These are phyloP conservation scores for Secale cereale DNA, from an alignment of 176 grass and related monocot genomes.

Conservation along the genomic window DNA sequence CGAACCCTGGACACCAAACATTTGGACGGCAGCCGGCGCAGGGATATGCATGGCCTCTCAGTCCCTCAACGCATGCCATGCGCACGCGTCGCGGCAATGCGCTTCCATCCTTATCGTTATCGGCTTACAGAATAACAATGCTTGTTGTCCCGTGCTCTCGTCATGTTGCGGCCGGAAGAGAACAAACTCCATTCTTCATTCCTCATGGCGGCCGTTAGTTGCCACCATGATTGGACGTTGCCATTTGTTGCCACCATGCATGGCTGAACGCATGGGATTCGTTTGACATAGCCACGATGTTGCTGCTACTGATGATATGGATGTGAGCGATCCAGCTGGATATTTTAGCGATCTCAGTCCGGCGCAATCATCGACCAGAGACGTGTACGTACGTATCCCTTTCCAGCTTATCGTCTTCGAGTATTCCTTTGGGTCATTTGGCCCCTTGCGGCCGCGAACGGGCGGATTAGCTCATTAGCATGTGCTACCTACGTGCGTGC, in stretches of 20 bases:
- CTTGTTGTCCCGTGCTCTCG: no score
- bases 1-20: not conserved
- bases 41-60: no score
- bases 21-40: not conserved
- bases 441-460: conserved; percentile 18
- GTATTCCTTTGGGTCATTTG: not conserved
- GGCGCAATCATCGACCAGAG: conserved; percentile 3
- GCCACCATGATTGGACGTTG: not conserved
- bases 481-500: not conserved
- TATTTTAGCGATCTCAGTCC: not conserved
- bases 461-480: not conserved
- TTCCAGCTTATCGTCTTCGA: not conserved
- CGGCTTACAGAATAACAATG: not conserved
- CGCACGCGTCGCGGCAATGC: not conserved
- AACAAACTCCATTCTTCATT: not conserved
- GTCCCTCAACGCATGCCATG: not conserved
- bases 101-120: not conserved
- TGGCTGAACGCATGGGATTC: not conserved
- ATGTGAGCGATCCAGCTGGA: not conserved
- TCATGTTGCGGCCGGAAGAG: not conserved
- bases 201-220: not conserved
- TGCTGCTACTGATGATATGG: not conserved
- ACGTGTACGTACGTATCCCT: not conserved
- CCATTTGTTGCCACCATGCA: no score
- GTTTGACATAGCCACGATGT: no score